Evolutionary conservation across 805 yeast genomes (phyloP).

Genomic region (Lipomyces mesembrius): DNA sequence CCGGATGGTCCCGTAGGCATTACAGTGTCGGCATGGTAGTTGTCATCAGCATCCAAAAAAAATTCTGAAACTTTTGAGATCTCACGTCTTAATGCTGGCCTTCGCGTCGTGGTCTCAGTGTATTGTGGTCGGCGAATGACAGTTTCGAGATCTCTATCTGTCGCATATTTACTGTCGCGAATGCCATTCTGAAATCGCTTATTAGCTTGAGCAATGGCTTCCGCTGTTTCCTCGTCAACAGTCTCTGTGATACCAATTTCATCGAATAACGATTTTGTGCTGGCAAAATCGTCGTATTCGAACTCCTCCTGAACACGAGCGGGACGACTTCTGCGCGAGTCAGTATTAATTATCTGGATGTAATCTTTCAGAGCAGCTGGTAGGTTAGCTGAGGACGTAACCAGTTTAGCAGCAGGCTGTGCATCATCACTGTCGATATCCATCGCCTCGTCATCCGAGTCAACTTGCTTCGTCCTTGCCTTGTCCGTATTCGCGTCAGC

Average conservation of each 20-base stretch:
- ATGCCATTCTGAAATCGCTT: not conserved
- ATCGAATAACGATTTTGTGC: not conserved
- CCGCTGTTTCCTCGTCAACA: constrained; percentile 5
- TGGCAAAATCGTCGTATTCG: constrained; percentile 6
- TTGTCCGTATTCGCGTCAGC: not conserved
- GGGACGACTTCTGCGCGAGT: not conserved
- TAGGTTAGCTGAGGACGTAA: not conserved
- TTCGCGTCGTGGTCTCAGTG: not conserved
- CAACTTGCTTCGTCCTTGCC: not conserved
- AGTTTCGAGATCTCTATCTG: not conserved
- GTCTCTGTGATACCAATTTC: not conserved
- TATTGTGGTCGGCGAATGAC: not conserved
- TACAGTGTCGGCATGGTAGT: not conserved
- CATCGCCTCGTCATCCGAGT: not conserved
- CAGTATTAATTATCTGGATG: not conserved
- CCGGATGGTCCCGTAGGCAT: not conserved
- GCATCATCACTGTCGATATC: not conserved
- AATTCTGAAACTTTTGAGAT: not conserved
- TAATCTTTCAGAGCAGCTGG: constrained; percentile 5
- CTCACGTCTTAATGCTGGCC: not conserved
- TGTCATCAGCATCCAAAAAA: constrained; percentile 1
- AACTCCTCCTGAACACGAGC: constrained; percentile 14
- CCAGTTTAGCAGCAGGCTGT: not conserved
- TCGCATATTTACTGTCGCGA: constrained; percentile 4
- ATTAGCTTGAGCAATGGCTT: constrained; percentile 1